phyloP scores from a whole-genome alignment of 129 eudicot species.

The Centella asiatica region DNA sequence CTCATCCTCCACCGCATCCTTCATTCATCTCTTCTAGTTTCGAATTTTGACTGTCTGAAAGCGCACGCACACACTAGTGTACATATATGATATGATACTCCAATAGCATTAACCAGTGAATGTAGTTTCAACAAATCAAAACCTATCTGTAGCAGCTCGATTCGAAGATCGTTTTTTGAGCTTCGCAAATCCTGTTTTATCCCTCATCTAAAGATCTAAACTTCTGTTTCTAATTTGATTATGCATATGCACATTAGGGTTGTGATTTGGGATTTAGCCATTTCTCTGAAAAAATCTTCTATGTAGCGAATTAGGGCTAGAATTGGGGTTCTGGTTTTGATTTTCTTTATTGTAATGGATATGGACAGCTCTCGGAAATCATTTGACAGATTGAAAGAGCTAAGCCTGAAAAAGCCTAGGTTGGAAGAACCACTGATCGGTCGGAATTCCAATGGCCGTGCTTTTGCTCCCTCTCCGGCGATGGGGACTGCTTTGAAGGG shows the following conservation, averaged over 20 bases:
- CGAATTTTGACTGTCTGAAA: neutral
- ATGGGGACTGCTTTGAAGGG: neutral
- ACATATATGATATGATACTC: neutral
- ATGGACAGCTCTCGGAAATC: constrained; percentile 74
- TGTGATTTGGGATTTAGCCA: neutral
- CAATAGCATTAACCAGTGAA: no score
- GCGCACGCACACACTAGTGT: neutral
- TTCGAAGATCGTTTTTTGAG: neutral
- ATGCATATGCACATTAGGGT: neutral
- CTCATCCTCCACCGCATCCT: no score
- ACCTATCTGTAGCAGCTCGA: neutral
- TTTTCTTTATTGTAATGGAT: constrained; percentile 29
- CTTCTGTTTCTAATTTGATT: neutral
- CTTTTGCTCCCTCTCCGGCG: constrained; percentile 29
- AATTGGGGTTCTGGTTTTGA: constrained; percentile 17
- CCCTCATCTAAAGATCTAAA: neutral
- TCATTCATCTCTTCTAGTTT: no score
- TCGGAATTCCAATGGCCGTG: constrained; percentile 32
- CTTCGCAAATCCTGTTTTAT: neutral
- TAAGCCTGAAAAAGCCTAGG: constrained; percentile 59
- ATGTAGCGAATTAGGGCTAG: neutral
- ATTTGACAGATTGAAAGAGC: constrained; percentile 65
- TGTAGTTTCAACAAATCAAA: neutral
- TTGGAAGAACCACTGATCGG: constrained; percentile 35
- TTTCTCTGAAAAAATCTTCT: neutral